Evolutionary conservation across 1,284 basidiomycete species (phyloP).

Genomic region (Fomitopsis pinicola): DNA sequence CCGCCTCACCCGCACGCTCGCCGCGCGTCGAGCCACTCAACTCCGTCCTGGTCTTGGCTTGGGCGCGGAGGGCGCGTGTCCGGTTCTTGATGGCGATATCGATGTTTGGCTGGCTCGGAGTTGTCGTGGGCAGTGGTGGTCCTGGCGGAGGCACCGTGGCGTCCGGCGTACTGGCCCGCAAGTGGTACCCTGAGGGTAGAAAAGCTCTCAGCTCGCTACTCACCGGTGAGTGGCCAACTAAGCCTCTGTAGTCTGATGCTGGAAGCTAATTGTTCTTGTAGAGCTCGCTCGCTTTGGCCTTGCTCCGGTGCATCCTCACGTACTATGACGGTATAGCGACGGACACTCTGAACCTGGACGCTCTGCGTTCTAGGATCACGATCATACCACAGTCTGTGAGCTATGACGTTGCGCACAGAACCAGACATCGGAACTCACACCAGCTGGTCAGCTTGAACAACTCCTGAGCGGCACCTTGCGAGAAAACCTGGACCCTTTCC

Average conservation of each 20-base stretch:
- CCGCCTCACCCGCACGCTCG: too few species aligned
- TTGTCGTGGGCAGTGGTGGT: conserved; percentile 32
- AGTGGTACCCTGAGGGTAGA: conserved; percentile 66
- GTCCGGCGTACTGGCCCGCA: conserved; percentile 77
- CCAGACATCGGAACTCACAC: not conserved
- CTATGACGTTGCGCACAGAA: conserved; percentile 15
- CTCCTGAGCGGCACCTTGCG: conserved; percentile 56
- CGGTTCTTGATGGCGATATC: conserved; percentile 71
- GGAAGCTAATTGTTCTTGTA: conserved; percentile 33
- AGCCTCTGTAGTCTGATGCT: not conserved
- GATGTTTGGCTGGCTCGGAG: conserved; percentile 74
- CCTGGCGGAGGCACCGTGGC: not conserved
- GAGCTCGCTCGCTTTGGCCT: conserved; percentile 40
- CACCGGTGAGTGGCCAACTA: conserved; percentile 25
- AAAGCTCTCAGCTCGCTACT: conserved; percentile 55
- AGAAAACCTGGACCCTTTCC: conserved; percentile 70
- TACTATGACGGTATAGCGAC: conserved; percentile 30
- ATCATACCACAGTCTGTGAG: conserved; percentile 45
- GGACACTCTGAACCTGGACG: conserved; percentile 54
- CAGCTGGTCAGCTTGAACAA: conserved; percentile 48
- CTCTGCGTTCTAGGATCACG: conserved; percentile 40
- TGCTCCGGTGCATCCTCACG: conserved; percentile 43
- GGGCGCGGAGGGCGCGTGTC: conserved; percentile 70
- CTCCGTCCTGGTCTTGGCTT: conserved; percentile 61
- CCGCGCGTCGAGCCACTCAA: too few species aligned